Base-by-base conservation (phyloP, 116 monocot genomes). In the Posidonia oceanica region DNA sequence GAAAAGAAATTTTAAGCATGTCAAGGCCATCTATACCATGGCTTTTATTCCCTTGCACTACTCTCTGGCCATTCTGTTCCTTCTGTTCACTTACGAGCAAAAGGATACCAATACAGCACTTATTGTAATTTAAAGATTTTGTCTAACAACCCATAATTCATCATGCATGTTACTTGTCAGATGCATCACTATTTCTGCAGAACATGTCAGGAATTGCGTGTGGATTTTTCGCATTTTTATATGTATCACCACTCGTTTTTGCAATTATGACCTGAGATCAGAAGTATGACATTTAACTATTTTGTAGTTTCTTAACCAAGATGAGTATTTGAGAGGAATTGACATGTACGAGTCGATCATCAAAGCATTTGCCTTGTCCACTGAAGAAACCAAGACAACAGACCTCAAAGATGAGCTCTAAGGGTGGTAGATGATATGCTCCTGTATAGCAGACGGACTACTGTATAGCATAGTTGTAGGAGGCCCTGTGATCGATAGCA, bases 281-380 rank as follows among this genome's bases (percentile, higher is more conserved):
- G 1, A 58, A 58, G 17, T 58, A 18, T 58, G 7, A 58, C 58
- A 58, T 1, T 15, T 37, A 21, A 22, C 39, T 66, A 15, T 69
- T 42, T 20, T 80, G 76, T 82, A 96, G 91, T 96, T 87, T 75
- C 70, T 96, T 75, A 81, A 75, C 75, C 82, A 75, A 83, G 91
- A 66, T 38, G 96, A 87, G 76, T 96, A 96, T 72, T 63, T 96
- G 37, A 96, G 76, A 82, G 96, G 96, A 75, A 89, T 96, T n/a
- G 73, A 51, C 62, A 71, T 96, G 38, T 96, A 91, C 29, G 89
- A 85, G 72, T 91, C 91, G 0, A 85, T 96, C 52, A 89, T 96
- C 77, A 85, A 69, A 77, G 64, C 75, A 16, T 75, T 96, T 59
- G 67, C 82, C 11, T 83, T 87, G 48, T 75, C 76, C 58, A 63